phyloP scores from a whole-genome alignment of 2,329 filamentous ascomycete species.

The Dissoconium aciculare region DNA sequence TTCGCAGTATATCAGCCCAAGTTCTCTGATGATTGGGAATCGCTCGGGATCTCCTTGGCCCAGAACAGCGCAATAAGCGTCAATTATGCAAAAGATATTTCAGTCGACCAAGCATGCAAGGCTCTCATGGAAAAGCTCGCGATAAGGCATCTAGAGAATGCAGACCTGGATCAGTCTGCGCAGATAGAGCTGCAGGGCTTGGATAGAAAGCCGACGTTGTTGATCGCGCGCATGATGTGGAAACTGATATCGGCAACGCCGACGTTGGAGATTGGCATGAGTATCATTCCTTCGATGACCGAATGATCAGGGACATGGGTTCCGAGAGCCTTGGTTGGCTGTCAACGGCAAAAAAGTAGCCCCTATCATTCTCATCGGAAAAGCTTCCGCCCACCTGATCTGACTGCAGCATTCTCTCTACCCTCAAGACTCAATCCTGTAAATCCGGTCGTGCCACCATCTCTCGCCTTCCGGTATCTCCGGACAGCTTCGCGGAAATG shows the following conservation, averaged over 20 bases:
- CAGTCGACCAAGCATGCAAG: not conserved
- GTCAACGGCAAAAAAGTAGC: too few relatives aligned
- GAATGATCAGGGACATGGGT: too few relatives aligned
- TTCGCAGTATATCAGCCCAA: not conserved
- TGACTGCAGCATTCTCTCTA: constrained; percentile 28
- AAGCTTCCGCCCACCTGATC: constrained; percentile 32
- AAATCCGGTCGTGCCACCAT: constrained; percentile 44
- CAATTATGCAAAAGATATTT: not conserved
- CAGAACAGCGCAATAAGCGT: not conserved
- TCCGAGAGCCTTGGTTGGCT: too few relatives aligned
- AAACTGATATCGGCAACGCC: not conserved
- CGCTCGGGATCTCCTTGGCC: not conserved
- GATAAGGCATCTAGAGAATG: not conserved
- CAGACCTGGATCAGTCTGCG: not conserved
- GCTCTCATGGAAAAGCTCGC: not conserved
- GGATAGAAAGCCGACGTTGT: not conserved
- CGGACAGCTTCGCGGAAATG: constrained; percentile 60
- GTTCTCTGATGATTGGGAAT: not conserved
- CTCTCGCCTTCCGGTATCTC: constrained; percentile 48
- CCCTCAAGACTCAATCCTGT: constrained; percentile 36
- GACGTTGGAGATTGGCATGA: too few relatives aligned
- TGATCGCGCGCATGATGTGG: not conserved
- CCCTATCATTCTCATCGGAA: constrained; percentile 26
- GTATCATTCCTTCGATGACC: too few relatives aligned
- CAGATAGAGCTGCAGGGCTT: not conserved